phyloP scores from a whole-genome alignment of 2,329 filamentous ascomycete genomes.

The Fusarium hostae region DNA sequence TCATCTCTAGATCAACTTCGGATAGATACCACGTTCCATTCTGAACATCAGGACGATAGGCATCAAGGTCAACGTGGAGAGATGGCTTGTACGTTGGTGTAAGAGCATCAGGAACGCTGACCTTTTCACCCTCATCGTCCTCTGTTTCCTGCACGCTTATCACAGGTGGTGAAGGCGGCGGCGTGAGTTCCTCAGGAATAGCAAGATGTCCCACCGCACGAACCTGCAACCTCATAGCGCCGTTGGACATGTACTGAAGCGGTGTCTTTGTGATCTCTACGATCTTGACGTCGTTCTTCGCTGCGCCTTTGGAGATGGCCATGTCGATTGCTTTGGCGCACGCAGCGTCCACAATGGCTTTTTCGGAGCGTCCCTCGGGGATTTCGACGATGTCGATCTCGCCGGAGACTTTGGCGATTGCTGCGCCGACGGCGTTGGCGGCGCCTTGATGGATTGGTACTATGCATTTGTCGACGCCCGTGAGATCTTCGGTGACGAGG shows the following conservation, averaged over 20 bases:
- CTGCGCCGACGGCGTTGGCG: constrained; percentile 70
- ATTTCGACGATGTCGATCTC: constrained; percentile 64
- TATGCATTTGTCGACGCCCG: constrained; percentile 62
- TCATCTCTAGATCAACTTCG: constrained; percentile 51
- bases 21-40: constrained; percentile 51
- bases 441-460: constrained; percentile 64
- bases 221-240: constrained; percentile 50
- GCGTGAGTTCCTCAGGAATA: constrained; percentile 44
- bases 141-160: constrained; percentile 18
- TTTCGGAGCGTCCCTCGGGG: constrained; percentile 52
- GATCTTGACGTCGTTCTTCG: constrained; percentile 52
- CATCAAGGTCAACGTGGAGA: constrained; percentile 44
- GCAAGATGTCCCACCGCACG: constrained; percentile 50
- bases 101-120: constrained; percentile 45
- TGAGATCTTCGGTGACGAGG: constrained; percentile 59
- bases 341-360: constrained; percentile 53
- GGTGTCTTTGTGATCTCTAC: constrained; percentile 59
- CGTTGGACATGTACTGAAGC: constrained; percentile 51
- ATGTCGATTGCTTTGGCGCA: constrained; percentile 49
- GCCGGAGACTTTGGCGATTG: constrained; percentile 65
- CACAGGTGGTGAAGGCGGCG: constrained; percentile 35
- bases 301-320: constrained; percentile 48
- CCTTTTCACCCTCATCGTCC: constrained; percentile 42
- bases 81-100: constrained; percentile 48
- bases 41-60: constrained; percentile 48